Evolutionary conservation across 1,139 yeast species (phyloP), one percentile per base, ranked within the genome.

Genomic region (Meyerozyma smithsonii): DNA sequence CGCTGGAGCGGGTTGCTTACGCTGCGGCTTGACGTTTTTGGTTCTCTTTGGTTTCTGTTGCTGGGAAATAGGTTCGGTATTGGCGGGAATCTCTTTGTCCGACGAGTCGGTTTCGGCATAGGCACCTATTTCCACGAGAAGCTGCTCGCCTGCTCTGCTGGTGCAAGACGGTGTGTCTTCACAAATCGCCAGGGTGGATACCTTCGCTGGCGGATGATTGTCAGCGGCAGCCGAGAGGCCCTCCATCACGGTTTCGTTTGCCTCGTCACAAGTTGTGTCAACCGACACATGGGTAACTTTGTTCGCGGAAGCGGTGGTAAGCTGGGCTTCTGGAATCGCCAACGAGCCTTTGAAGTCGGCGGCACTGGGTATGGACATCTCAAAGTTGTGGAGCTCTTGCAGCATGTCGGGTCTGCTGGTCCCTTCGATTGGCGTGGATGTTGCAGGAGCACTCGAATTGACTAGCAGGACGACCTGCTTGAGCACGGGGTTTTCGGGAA

Each of bases 41-140:
- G 28, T 19, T 60, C 42, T 40, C 64, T 52, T 19, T 40, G 45
- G 2, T 46, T 32, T 14, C 19, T 21, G 14, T 8, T 20, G 28
- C 8, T 30, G 32, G 16, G 28, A 19, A 3, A 20, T 48, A 12
- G 47, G 45, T 12, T 23, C 18, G 16, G 39, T 12, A 59, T 50
- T 33, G 49, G 50, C 7, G 72, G 69, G 62, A 64, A 60, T 8
- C 60, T 56, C 41, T 14, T 8, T 26, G 15, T 26, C 30, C 12
- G 30, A 26, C 8, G 30, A 26, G 30, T 26, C 30, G 8, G 30
- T 26, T 14, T 26, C 30, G 12, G 30, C 30, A 14, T 26, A 26
- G 12, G 30, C 30, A n/a, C 30, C 30, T 3, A 26, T 26, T 26
- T 26, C 30, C 15, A n/a, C 17, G 8, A 12, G 8, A 26, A 26